Conservation (phyloP, 768 basidiomycete genomes). For the Suillus luteus region DNA sequence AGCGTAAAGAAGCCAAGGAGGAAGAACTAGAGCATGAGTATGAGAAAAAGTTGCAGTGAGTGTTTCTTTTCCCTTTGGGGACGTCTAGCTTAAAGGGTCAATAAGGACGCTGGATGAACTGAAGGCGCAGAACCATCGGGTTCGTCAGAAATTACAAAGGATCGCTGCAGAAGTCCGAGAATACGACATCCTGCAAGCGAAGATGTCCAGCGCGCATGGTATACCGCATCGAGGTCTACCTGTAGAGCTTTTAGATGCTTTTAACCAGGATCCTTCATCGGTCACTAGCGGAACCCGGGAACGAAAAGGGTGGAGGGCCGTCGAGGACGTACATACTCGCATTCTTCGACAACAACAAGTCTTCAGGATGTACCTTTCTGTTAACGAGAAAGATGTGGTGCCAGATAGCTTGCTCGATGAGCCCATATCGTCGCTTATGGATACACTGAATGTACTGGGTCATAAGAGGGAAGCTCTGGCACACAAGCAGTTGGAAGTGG, state of each 20-base stretch:
- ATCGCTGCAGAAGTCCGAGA: constrained; percentile 64
- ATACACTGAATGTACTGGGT: constrained; percentile 53
- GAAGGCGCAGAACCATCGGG: constrained; percentile 61
- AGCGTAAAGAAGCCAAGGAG: constrained; percentile 47
- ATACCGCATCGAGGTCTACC: constrained; percentile 54
- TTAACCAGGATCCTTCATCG: constrained; percentile 77
- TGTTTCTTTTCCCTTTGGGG: constrained; percentile 3
- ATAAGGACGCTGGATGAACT: constrained; percentile 62
- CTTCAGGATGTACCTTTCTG: constrained; percentile 48
- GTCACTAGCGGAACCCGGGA: constrained; percentile 66
- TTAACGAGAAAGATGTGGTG: constrained; percentile 13
- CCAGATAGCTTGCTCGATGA: constrained; percentile 51
- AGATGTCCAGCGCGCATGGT: constrained; percentile 49
- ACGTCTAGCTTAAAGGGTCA: constrained; percentile 5
- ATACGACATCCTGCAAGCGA: constrained; percentile 61
- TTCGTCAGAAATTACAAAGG: constrained; percentile 68
- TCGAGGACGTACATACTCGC: constrained; percentile 73
- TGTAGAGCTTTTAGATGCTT: constrained; percentile 68
- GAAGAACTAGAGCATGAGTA: constrained; percentile 56
- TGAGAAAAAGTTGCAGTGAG: constrained; percentile 39
- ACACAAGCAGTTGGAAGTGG: constrained; percentile 50
- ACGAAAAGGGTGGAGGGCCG: constrained; percentile 65
- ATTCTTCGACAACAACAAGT: constrained; percentile 60
- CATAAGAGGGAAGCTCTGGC: constrained; percentile 45
- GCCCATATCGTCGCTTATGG: constrained; percentile 52